Evolutionary conservation across 345 rosid species (phyloP), one percentile per base, ranked within the genome.

Genomic region (Luvunga scandens): DNA sequence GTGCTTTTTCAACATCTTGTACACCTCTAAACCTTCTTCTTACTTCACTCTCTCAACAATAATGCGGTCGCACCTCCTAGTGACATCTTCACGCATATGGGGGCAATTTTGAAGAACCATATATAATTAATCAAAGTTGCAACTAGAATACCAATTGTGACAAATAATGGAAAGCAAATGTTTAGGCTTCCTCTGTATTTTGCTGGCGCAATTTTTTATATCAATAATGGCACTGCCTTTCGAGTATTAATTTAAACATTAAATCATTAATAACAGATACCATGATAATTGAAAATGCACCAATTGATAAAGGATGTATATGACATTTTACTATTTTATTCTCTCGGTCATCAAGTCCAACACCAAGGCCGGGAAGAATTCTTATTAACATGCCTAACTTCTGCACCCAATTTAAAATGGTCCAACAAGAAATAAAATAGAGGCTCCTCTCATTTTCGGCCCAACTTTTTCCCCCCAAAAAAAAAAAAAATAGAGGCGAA

Each of bases 271-370:
- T 45, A 12, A 45, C 16, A 45, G 2, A 12, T 12, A 13, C 33
- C 33, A 55, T 48, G 64, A 66, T 45, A 39, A 78, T 25, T 79
- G n/a, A 6, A 45, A 30, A 9, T 50, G 56, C 56, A 18, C 56
- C 56, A 16, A 50, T 50, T 50, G 56, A 14, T 16, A 18, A 4
- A 14, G 4, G 48, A 16, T 13, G 5, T 1, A 50, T 16, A 21
- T 50, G 21, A 50, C 56, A 50, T 3, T 45, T 45, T 12, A 50
- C 7, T 50, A 5, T 50, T 18, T 50, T 50, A 1, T 1, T 19
- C 48, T 84, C 98, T 93, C 87, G 94, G 67, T 94, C 92, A 45
- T 91, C 97, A 24, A 89, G 86, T 53, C 95, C 98, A 22, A 92
- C 88, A 4, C 97, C 94, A 1, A 56, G 83, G 0, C 94, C 95